Percentiles rank a stretch among this genome's conserved stretches.
Conservation (phyloP, 306 rosid species). For the Prosopis cineraria region DNA sequence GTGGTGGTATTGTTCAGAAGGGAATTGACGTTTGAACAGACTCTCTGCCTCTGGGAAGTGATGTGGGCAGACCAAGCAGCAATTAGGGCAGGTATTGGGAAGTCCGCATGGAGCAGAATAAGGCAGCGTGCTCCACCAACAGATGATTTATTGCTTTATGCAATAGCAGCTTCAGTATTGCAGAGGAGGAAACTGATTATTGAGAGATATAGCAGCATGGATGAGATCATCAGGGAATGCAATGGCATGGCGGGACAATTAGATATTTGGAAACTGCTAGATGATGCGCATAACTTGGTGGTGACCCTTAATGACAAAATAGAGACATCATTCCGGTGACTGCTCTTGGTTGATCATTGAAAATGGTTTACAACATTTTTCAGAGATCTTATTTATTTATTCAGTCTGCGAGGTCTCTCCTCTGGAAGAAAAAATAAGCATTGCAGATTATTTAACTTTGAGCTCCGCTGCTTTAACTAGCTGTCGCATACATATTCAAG, state of each 20-base stretch:
- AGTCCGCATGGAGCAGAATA: slow-evolving; percentile 96
- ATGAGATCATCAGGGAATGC: slow-evolving; percentile 97
- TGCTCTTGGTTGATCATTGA: slow-evolving; percentile 24
- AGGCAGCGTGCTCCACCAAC: slow-evolving; percentile 98
- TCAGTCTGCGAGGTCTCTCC: slow-evolving; percentile 23
- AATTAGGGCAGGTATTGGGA: slow-evolving; percentile 84
- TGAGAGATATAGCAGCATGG: slow-evolving; percentile 97
- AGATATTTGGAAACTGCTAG: slow-evolving; percentile 94
- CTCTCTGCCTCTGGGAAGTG: slow-evolving; percentile 97
- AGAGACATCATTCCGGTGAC: slow-evolving; percentile 61
- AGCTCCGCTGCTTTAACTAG: slow-evolving; percentile 33
- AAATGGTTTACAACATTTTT: slow-evolving; percentile 32
- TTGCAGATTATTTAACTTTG: slow-evolving; percentile 8
- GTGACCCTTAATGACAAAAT: slow-evolving; percentile 94
- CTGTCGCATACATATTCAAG: slow-evolving; percentile 26
- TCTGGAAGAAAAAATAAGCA: slow-evolving; percentile 36
- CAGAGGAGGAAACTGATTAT: slow-evolving; percentile 91
- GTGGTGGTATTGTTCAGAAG: slow-evolving; percentile 96
- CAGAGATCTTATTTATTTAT: slow-evolving; percentile 12
- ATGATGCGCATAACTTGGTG: slow-evolving; percentile 94
- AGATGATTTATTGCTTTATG: slow-evolving; percentile 84
- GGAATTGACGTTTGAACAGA: slow-evolving; percentile 92
- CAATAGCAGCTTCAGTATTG: slow-evolving; percentile 93
- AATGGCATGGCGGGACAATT: slow-evolving; percentile 96
- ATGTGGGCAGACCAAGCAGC: slow-evolving; percentile 99